Evolutionary conservation across 208 protist genomes (phyloP).

Genomic region (Trypanosoma rangeli): DNA sequence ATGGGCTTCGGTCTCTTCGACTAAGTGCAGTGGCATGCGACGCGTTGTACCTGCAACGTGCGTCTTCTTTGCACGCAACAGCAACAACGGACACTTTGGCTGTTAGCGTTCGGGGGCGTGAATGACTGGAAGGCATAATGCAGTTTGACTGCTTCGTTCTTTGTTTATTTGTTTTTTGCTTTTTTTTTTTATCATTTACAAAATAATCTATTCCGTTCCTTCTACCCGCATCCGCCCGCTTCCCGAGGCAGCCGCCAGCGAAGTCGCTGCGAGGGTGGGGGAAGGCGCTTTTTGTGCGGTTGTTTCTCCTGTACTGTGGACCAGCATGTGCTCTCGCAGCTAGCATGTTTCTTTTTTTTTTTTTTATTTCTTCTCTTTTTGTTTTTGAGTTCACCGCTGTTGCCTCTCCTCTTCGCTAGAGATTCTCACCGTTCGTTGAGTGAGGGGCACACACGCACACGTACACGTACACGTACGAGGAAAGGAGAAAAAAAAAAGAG

Average conservation of each 20-base stretch:
- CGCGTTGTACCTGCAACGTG: neutral
- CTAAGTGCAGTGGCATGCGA: constrained; percentile 31
- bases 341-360: neutral
- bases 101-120: neutral
- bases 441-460: too few relatives aligned
- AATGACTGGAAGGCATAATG: constrained; percentile 3
- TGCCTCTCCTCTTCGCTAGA: too few relatives aligned
- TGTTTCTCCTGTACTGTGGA: neutral
- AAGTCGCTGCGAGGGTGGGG: too few relatives aligned
- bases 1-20: constrained; percentile 92
- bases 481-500: neutral
- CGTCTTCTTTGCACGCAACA: too few relatives aligned
- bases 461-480: neutral
- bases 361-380: neutral
- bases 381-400: too few relatives aligned
- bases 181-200: constrained; percentile 3
- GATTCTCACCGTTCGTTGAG: too few relatives aligned
- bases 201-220: constrained; percentile 13
- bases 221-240: neutral
- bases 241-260: too few relatives aligned
- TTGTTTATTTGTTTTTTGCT: constrained; percentile 12
- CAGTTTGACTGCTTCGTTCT: constrained; percentile 1
- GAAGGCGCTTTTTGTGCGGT: too few relatives aligned
- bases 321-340: neutral
- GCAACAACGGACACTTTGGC: neutral